These are phyloP conservation scores for Actinomortierella ambigua DNA, from an alignment of 371 early-diverging fungal species.

Conservation along the genomic window DNA sequence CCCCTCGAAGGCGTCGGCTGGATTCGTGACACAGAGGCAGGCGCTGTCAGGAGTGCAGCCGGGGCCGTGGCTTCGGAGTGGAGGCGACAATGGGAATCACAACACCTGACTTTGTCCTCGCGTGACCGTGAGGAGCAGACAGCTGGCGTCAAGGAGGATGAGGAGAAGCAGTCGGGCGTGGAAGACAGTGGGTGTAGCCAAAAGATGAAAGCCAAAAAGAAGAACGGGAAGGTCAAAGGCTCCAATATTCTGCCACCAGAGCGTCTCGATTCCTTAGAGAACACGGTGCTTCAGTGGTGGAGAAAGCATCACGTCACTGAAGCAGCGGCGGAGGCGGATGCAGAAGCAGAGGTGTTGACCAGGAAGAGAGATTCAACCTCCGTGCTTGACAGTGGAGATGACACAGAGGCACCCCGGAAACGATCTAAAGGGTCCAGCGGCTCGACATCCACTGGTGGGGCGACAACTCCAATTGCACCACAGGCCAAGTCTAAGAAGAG, in stretches of 20 bases:
- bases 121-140: no score
- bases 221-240: slow-evolving; percentile 12
- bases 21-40: slow-evolving; percentile 38
- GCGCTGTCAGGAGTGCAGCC: slow-evolving; percentile 35
- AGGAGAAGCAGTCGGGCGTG: neutral
- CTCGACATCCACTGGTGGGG: no score
- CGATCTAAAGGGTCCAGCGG: no score
- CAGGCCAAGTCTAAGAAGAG: no score
- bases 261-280: slow-evolving; percentile 20
- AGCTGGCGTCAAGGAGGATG: neutral
- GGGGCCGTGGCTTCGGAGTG: slow-evolving; percentile 36
- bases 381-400: no score
- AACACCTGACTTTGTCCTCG: no score
- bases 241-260: slow-evolving; percentile 20
- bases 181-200: neutral
- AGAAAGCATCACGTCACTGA: neutral
- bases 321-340: slow-evolving; percentile 3
- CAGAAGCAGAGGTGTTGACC: neutral
- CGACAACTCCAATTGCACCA: no score
- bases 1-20: slow-evolving; percentile 46
- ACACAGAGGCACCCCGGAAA: no score
- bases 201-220: slow-evolving; percentile 9
- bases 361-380: slow-evolving; percentile 7
- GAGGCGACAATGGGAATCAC: slow-evolving; percentile 24
- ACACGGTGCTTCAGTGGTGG: slow-evolving; percentile 27